Base-by-base conservation (phyloP, 306 rosid genomes). In the Inga leiocalycina region DNA sequence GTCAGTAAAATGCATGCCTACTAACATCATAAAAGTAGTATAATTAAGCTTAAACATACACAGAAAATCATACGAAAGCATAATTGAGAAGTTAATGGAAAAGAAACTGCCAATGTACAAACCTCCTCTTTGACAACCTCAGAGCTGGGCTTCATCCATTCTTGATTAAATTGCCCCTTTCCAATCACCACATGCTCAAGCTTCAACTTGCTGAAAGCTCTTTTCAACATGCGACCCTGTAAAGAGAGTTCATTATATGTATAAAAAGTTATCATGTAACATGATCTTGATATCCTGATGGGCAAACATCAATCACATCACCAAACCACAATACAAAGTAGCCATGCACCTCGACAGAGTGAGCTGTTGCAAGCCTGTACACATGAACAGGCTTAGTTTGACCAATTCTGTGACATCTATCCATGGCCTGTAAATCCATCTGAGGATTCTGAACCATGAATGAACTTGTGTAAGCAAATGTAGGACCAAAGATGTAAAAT, bases 361-460 rank as follows among this genome's bases (percentile, higher is more conserved):
- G 99, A 39, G 99, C 98, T 13, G 99, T 97, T 37, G 97, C 89
- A 75, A 97, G 97, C 88, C 98, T 89, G 86, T 97, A 97, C 72
- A 97, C 98, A 86, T 97, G 99, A 77, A 97, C 99, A 59, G 99
- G 99, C 80, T 92, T 97, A 8, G 97, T 90, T 89, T 97, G 99
- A 77, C 98, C 98, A 20, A 94, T 97, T 82, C 97, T 91, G 75
- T 97, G 99, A 68, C 99, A 97, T 86, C 99, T 89, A 89, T 97
- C 98, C 99, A 97, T 97, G 81, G 98, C 99, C 81, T 97, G 99
- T 85, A 97, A 86, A 93, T 97, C 99, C 91, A 89, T 89, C 84
- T 97, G 99, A 76, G 99, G 99, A 90, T 97, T 94, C 98, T 97
- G 91, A 64, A 66, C 71, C 69, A 81, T 86, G 80, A 78, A 85